These are phyloP conservation scores for Candida hispaniensis DNA, from an alignment of 805 yeast species.

Conservation along the genomic window DNA sequence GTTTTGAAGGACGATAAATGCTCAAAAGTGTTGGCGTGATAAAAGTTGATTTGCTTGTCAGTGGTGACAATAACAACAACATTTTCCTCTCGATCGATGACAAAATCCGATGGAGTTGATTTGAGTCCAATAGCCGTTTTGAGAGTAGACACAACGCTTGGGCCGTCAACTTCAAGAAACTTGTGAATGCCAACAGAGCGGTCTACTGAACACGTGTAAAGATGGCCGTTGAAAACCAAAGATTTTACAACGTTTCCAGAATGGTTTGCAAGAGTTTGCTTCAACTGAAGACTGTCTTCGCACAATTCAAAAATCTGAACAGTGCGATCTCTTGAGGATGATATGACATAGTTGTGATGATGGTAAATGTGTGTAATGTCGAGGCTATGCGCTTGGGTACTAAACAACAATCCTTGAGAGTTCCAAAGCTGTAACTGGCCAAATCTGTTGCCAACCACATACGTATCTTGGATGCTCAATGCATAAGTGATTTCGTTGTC, in stretches of 20 bases:
- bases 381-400: conserved; percentile 4
- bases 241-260: conserved; percentile 42
- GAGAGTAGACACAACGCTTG: conserved; percentile 8
- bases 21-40: conserved; percentile 31
- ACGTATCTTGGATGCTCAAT: neutral
- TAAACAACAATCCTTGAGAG: neutral
- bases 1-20: conserved; percentile 32
- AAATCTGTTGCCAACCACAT: conserved; percentile 4
- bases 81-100: conserved; percentile 19
- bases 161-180: neutral
- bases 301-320: conserved; percentile 40
- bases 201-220: conserved; percentile 51
- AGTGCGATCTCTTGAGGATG: conserved; percentile 48
- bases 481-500: conserved; percentile 7
- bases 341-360: conserved; percentile 17
- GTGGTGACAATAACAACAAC: conserved; percentile 43
- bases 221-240: conserved; percentile 25
- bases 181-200: conserved; percentile 47
- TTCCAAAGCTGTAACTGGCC: neutral
- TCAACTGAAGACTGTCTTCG: conserved; percentile 37
- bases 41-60: conserved; percentile 40
- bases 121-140: conserved; percentile 35
- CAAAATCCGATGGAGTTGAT: conserved; percentile 30
- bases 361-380: conserved; percentile 10
- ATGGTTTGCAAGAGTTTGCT: conserved; percentile 51